Evolutionary conservation across 345 rosid genomes (phyloP), one percentile per base, ranked within the genome.

Genomic region (Eucalyptus tenuipes): DNA sequence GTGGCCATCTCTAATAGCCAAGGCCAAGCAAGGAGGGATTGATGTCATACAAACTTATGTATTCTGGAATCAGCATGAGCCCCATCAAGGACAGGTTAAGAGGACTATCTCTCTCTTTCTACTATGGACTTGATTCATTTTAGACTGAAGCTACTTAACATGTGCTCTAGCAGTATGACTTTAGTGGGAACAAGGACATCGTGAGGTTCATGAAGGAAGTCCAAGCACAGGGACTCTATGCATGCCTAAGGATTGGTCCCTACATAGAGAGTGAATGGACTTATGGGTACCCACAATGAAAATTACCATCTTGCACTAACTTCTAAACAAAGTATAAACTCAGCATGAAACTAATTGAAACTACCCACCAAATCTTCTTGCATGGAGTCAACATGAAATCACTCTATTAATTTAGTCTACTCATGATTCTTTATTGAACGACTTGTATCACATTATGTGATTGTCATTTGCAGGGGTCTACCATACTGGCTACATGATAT

Each of bases 401-500:
- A 17, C 80, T 3, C 80, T 44, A 33, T 68, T 1, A 44, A 68
- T 33, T 16, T 33, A 68, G 42, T 68, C 80, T 68, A 33, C 44
- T 68, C 80, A 18, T 5, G 27, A 27, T 85, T 85, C 37, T 27
- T 84, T 45, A 47, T 14, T 25, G 16, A 49, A 47, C 8, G 55
- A 84, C 27, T 75, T 24, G 24, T 75, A 6, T 75, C 82, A 75
- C 47, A 75, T 4, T 15, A 75, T 37, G 82, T 14, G 5, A 10
- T 75, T 75, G 45, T 37, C 22, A 24, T 37, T 75, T 75, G 82
- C 92, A 96, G 98, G 87, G 98, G 98, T 40, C 90, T 96, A 40
- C 98, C 99, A 27, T 94, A 93, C 90, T 96, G 98, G 99, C 91
- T 97, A 90, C 98, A 92, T 86, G 96, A 94, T 88, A 92, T 97